Conservation (phyloP, 257 asterid genomes). For the Echites panduratus region DNA sequence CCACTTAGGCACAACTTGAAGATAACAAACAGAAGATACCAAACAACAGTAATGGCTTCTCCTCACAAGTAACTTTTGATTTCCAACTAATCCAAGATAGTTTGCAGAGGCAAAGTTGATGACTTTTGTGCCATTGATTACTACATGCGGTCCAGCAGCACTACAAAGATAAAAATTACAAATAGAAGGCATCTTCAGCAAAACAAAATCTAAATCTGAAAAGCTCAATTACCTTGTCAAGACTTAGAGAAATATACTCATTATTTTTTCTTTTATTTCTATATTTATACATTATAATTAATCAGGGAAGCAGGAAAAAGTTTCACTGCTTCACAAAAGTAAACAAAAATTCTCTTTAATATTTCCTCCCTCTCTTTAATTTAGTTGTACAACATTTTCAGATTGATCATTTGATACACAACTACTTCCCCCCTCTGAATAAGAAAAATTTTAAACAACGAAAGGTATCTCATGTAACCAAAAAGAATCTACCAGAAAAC, state of each 20-base stretch:
- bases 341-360: background rate
- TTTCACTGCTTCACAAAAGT: background rate
- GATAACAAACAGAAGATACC: slow-evolving; percentile 13
- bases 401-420: background rate
- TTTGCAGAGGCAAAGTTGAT: slow-evolving; percentile 87
- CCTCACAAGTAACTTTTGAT: slow-evolving; percentile 66
- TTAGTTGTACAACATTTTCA: background rate
- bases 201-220: background rate
- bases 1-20: slow-evolving; percentile 12
- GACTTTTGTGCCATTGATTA: slow-evolving; percentile 64
- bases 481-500: background rate
- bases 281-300: background rate
- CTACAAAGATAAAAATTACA: slow-evolving; percentile 42
- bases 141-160: slow-evolving; percentile 91
- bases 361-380: background rate
- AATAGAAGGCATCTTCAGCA: background rate
- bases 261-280: too few species aligned
- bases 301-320: background rate
- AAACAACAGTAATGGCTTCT: slow-evolving; percentile 19
- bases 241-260: background rate
- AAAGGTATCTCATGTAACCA: background rate
- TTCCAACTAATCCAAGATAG: slow-evolving; percentile 86
- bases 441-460: background rate
- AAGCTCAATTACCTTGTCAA: background rate
- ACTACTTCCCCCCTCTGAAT: background rate